A percentile compares a stretch with the other conserved stretches of the same genome.
These are phyloP conservation scores for Lecanosticta acicola DNA, from an alignment of 2,329 filamentous ascomycete genomes.

Conservation along the genomic window DNA sequence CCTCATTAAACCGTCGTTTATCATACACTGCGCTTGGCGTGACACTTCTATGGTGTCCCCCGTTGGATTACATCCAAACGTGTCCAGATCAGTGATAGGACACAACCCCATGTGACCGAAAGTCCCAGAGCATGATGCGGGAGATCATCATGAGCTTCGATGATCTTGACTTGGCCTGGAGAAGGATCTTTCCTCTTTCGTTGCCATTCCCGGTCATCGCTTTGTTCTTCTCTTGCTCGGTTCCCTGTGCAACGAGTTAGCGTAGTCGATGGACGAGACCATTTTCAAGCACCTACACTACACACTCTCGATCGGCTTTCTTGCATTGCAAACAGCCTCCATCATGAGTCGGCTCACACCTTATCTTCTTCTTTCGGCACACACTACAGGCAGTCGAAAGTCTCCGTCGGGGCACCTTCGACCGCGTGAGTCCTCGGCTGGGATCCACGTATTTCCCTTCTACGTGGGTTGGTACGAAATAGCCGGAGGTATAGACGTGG, in stretches of 20 bases:
- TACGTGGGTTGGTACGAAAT: background rate
- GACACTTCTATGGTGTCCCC: too few species aligned
- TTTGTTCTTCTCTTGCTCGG: background rate
- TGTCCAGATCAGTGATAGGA: too few species aligned
- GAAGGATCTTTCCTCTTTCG: too few species aligned
- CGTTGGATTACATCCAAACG: too few species aligned
- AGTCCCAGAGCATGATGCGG: background rate
- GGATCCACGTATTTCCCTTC: background rate
- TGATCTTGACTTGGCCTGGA: background rate
- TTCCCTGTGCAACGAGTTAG: background rate
- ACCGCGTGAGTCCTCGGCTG: background rate
- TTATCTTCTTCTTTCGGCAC: background rate
- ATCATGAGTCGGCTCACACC: background rate
- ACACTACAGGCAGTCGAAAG: background rate
- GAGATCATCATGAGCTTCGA: background rate
- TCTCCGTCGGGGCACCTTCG: background rate
- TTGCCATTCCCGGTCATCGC: background rate
- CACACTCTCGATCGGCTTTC: background rate
- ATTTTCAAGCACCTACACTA: background rate
- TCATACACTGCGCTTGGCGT: too few species aligned
- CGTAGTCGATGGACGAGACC: background rate
- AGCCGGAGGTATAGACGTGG: background rate
- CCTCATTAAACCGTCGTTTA: too few species aligned
- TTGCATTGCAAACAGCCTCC: background rate
- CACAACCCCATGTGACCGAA: too few species aligned